phyloP scores from a whole-genome alignment of 73 alveolate species.

The Tetrahymena borealis region DNA sequence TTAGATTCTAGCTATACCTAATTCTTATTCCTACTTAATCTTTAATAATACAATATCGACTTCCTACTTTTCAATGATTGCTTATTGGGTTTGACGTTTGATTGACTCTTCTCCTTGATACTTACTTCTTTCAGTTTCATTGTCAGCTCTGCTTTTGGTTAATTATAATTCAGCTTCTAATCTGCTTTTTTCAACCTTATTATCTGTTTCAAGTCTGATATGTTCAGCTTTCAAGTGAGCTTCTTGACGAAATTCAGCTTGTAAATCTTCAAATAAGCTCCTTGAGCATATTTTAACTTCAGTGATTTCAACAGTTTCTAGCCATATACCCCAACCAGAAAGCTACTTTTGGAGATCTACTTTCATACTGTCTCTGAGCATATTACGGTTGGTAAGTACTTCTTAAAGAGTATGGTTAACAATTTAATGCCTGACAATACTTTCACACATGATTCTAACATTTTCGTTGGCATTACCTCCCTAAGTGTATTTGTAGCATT shows the following conservation, averaged over 20 bases:
- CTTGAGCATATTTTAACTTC: constrained; percentile 14
- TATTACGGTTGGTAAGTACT: not conserved
- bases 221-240: not conserved
- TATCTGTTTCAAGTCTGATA: not conserved
- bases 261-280: constrained; percentile 12
- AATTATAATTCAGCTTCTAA: not conserved
- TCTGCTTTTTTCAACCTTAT: not conserved
- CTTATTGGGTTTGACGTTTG: not conserved
- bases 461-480: not conserved
- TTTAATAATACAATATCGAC: not conserved
- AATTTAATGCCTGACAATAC: not conserved
- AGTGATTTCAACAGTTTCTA: constrained; percentile 23
- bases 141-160: not conserved
- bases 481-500: constrained; percentile 28
- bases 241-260: constrained; percentile 14
- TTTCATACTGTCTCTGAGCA: not conserved
- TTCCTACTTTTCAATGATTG: not conserved
- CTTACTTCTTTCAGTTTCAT: not conserved
- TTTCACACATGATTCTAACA: not conserved
- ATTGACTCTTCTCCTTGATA: not conserved
- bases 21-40: not conserved
- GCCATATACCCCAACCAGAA: constrained; percentile 47
- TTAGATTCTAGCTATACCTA: not conserved
- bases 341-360: not conserved
- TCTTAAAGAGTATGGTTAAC: not conserved